Evolutionary conservation across 495 filamentous ascomycete genomes (phyloP).

Genomic region (Xylaria scruposa): DNA sequence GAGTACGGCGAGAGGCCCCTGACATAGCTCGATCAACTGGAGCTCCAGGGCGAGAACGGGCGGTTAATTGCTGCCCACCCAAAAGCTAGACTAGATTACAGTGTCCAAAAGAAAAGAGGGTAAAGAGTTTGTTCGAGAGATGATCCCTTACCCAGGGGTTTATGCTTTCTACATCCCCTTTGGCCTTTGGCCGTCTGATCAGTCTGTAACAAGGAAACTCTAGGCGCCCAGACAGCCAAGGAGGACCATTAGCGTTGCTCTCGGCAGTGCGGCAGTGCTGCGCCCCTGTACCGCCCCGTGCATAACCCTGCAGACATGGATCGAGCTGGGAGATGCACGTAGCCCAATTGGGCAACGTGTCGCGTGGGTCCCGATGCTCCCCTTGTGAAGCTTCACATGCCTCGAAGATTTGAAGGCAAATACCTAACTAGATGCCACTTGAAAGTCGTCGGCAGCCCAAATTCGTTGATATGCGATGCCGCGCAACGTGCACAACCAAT

Average conservation of each 20-base stretch:
- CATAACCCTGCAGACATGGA: not conserved
- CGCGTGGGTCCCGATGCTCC: constrained; percentile 1
- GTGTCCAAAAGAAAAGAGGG: not conserved
- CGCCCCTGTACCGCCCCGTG: constrained; percentile 10
- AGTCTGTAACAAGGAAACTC: not conserved
- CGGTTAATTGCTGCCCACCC: not conserved
- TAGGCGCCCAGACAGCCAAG: constrained; percentile 9
- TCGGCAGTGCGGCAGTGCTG: constrained; percentile 12
- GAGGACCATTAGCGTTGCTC: not conserved
- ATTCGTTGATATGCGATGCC: no score
- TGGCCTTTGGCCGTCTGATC: not conserved
- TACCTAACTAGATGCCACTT: no score
- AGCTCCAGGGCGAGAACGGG: not conserved
- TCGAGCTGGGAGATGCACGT: not conserved
- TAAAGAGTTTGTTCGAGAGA: not conserved
- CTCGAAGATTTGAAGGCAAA: no score
- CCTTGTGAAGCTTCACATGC: not conserved
- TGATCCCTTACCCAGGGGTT: constrained; percentile 4
- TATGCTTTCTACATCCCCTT: not conserved
- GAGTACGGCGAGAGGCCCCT: constrained; percentile 23
- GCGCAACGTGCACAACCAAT: no score
- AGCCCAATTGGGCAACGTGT: constrained; percentile 9
- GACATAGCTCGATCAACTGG: not conserved
- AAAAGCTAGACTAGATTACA: not conserved
- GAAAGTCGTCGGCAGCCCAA: no score